phyloP scores from a whole-genome alignment of 2,329 filamentous ascomycete genomes.

The Spiromastix sp. region DNA sequence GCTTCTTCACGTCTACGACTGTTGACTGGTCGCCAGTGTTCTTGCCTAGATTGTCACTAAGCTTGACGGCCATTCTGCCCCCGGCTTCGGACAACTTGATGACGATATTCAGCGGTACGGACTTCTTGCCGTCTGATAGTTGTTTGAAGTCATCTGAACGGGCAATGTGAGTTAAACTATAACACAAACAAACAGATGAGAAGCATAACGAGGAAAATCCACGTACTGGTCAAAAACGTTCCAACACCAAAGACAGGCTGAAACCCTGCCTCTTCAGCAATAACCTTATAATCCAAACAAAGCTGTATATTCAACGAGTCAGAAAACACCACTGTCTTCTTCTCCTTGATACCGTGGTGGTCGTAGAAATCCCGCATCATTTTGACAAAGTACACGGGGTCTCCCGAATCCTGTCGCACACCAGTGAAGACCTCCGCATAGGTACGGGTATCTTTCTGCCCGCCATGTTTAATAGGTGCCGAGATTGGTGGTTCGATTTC shows the following conservation, averaged over 20 bases:
- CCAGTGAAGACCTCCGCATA: constrained; percentile 78
- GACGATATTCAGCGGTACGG: constrained; percentile 87
- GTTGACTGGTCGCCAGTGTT: constrained; percentile 80
- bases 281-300: constrained; percentile 79
- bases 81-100: constrained; percentile 87
- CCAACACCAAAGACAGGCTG: constrained; percentile 86
- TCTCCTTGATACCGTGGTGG: constrained; percentile 59
- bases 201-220: constrained; percentile 4
- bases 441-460: constrained; percentile 40
- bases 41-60: constrained; percentile 85
- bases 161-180: too few species aligned
- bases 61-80: constrained; percentile 78
- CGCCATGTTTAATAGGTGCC: constrained; percentile 28
- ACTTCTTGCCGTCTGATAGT: constrained; percentile 65
- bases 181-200: too few species aligned
- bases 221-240: constrained; percentile 78
- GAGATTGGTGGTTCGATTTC: constrained; percentile 33
- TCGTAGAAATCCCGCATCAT: constrained; percentile 75
- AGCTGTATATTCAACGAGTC: constrained; percentile 87
- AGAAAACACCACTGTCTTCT: constrained; percentile 89
- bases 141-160: constrained; percentile 67
- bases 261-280: constrained; percentile 71
- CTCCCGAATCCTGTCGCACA: constrained; percentile 82
- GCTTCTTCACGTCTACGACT: constrained; percentile 72
- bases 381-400: constrained; percentile 69